Evolutionary conservation across 1,284 basidiomycete species (phyloP), one percentile per base, ranked within the genome.

Genomic region (Pholiota adiposa): DNA sequence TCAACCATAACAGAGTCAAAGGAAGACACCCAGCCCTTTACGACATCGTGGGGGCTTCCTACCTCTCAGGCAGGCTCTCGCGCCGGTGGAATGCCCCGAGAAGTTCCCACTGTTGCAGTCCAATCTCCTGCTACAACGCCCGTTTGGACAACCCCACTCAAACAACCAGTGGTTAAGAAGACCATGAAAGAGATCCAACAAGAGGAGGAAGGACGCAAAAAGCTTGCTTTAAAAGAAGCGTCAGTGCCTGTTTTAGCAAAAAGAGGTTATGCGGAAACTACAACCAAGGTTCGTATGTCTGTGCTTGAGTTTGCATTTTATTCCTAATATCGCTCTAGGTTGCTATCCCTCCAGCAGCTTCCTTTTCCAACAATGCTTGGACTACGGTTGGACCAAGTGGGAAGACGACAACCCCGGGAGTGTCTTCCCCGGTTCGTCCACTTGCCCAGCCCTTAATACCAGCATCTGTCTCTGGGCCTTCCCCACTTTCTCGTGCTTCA

Each of bases 171-270:
- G 2, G 78, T 86, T 6, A 97, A 96, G 79, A 98, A 96, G 83
- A 93, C 93, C 2, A 91, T 99, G 87, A 97, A 96, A 80, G 96
- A 99, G 78, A 99, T 99, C 50, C 94, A 98, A 73, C 96, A 98
- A 73, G 97, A 99, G 70, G 97, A 99, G 73, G 92, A 97, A 77
- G 85, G 79, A 65, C 83, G 89, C 65, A 95, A 94, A 81, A 90
- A 88, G 71, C 72, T 79, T 56, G 82, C 78, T 1, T 77, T 80
- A 14, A 90, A 88, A 68, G 89, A 92, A 63, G 83, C 82, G 50
- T 77, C 79, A 54, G 81, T 83, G 19, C 75, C 82, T 43, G 76
- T 80, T 36, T 79, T 83, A 33, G 78, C 85, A 14, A 86, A 90
- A 72, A 82, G 93, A 60, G 89, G 81, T 4, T 92, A 95, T 69